Evolutionary conservation across 345 rosid genomes (phyloP).

Genomic region (Populus simonii): DNA sequence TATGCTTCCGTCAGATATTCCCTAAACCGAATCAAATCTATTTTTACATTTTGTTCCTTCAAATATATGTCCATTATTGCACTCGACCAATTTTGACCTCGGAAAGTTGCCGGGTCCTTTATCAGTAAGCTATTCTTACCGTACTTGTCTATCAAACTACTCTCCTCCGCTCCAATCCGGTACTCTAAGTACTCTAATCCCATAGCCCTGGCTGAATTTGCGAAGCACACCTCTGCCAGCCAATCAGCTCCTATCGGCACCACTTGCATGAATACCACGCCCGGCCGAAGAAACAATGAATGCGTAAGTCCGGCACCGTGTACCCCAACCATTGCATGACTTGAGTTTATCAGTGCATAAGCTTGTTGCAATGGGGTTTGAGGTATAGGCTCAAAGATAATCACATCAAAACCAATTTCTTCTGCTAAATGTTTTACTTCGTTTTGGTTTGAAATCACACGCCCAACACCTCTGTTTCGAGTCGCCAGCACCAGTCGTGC

Average conservation of each 20-base stretch:
- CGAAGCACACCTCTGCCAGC: constrained; percentile 43
- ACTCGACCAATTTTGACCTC: constrained; percentile 37
- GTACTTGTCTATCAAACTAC: constrained; percentile 50
- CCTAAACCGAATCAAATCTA: constrained; percentile 45
- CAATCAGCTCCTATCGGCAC: constrained; percentile 49
- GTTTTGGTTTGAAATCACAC: constrained; percentile 36
- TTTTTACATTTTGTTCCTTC: constrained; percentile 52
- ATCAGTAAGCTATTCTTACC: constrained; percentile 35
- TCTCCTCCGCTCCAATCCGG: constrained; percentile 34
- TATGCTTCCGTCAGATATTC: constrained; percentile 36
- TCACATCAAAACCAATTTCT: constrained; percentile 51
- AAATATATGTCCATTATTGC: constrained; percentile 50
- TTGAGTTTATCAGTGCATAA: constrained; percentile 41
- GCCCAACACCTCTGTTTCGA: constrained; percentile 24
- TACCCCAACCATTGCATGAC: constrained; percentile 55
- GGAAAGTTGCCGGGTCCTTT: constrained; percentile 37
- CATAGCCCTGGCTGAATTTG: constrained; percentile 38
- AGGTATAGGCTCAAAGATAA: constrained; percentile 27
- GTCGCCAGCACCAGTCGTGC: constrained; percentile 32
- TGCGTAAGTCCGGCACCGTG: constrained; percentile 67
- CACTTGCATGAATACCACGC: constrained; percentile 49
- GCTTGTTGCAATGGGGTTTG: constrained; percentile 29
- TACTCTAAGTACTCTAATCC: constrained; percentile 48
- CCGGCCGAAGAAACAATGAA: constrained; percentile 45
- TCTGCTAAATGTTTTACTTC: constrained; percentile 23